Percentiles rank a stretch among this genome's conserved stretches.
phyloP scores from a whole-genome alignment of 2,329 filamentous ascomycete species.

The Colletotrichum sp. region DNA sequence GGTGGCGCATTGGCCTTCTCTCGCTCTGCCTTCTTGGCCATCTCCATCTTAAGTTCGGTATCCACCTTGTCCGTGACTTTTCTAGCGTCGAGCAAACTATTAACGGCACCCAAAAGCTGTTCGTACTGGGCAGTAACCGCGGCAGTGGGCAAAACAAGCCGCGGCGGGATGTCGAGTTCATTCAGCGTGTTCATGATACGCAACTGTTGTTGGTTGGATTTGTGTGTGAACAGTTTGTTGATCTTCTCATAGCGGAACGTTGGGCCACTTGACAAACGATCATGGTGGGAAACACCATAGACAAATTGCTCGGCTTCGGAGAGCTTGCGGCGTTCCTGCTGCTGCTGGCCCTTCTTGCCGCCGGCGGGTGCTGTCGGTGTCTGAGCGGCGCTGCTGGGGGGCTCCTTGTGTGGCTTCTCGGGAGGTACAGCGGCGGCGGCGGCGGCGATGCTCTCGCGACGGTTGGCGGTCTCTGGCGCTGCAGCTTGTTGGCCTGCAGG shows the following conservation, averaged over 20 bases:
- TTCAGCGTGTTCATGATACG: conserved; percentile 75
- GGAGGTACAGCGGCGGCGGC: conserved; percentile 30
- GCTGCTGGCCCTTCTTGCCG: conserved; percentile 55
- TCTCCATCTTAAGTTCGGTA: conserved; percentile 67
- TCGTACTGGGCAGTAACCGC: conserved; percentile 75
- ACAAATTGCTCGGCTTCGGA: conserved; percentile 75
- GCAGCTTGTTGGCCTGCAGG: conserved; percentile 33
- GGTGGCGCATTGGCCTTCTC: conserved; percentile 38
- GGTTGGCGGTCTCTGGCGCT: conserved; percentile 33
- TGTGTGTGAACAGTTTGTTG: conserved; percentile 78
- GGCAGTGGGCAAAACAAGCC: conserved; percentile 77
- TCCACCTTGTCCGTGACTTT: conserved; percentile 80
- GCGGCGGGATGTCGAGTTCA: conserved; percentile 72
- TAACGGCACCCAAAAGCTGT: conserved; percentile 69
- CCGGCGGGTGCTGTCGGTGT: conserved; percentile 40
- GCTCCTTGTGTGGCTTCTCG: conserved; percentile 42
- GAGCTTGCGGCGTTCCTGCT: conserved; percentile 70
- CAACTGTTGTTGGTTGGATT: conserved; percentile 75
- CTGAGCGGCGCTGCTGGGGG: conserved; percentile 43
- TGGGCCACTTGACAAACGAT: conserved; percentile 83
- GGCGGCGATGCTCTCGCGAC: conserved; percentile 60
- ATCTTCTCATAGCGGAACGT: conserved; percentile 88
- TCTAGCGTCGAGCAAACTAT: conserved; percentile 71
- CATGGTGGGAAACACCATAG: conserved; percentile 85
- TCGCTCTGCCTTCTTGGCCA: conserved; percentile 59